A percentile compares a stretch with the other conserved stretches of the same genome.
phyloP scores from a whole-genome alignment of 805 yeast species.

The Metschnikowia noctiluminum region DNA sequence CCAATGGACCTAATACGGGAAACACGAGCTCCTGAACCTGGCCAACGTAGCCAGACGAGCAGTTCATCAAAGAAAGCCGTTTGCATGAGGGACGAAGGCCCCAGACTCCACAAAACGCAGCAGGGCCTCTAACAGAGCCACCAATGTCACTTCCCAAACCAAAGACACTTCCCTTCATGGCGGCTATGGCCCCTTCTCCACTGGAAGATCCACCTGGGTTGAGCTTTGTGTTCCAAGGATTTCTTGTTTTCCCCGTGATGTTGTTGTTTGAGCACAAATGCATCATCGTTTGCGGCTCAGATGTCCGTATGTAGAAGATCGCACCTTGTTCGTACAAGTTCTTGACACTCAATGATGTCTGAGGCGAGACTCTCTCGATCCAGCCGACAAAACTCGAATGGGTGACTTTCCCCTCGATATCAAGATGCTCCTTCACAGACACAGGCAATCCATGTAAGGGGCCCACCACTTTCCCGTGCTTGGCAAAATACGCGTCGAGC shows the following conservation, averaged over 20 bases:
- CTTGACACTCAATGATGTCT: constrained; percentile 9
- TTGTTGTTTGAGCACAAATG: constrained; percentile 19
- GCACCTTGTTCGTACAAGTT: constrained; percentile 17
- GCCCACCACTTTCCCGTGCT: constrained; percentile 15
- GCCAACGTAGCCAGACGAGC: constrained; percentile 8
- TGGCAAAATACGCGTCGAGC: constrained; percentile 12
- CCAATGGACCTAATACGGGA: constrained; percentile 18
- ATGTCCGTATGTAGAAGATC: constrained; percentile 17
- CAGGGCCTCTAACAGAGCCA: constrained; percentile 19
- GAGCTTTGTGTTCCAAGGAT: constrained; percentile 17
- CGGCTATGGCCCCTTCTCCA: constrained; percentile 20
- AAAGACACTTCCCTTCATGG: constrained; percentile 18
- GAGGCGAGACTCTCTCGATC: constrained; percentile 13
- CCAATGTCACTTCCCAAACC: constrained; percentile 21
- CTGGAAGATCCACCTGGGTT: constrained; percentile 19
- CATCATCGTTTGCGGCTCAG: constrained; percentile 20
- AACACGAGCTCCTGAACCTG: constrained; percentile 15
- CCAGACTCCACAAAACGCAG: constrained; percentile 20
- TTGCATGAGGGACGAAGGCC: constrained; percentile 18
- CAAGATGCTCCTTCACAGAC: constrained; percentile 19
- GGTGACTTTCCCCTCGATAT: constrained; percentile 15
- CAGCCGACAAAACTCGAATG: constrained; percentile 16
- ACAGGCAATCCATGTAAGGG: constrained; percentile 19
- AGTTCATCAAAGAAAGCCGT: constrained; percentile 11
- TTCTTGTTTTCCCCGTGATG: constrained; percentile 18